A percentile compares a stretch with the other conserved stretches of the same genome.
These are phyloP conservation scores for Podosphaera fusca DNA, from an alignment of 2,329 filamentous ascomycete genomes.

Conservation along the genomic window DNA sequence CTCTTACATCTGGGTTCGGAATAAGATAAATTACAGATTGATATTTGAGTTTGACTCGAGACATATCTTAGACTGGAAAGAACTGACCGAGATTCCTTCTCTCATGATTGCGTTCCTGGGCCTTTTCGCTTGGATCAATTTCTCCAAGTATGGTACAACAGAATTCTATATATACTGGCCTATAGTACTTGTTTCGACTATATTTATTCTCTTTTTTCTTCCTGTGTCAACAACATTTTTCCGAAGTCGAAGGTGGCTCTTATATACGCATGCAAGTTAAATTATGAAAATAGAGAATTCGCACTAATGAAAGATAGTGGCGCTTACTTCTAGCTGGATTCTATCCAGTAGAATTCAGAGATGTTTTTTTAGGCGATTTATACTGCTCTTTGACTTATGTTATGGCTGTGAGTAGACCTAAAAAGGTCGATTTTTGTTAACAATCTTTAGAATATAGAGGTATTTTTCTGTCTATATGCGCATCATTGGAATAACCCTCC, in stretches of 20 bases:
- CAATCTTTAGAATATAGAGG: constrained; percentile 46
- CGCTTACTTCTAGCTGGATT: constrained; percentile 64
- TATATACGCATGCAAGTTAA: constrained; percentile 57
- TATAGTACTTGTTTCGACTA: constrained; percentile 50
- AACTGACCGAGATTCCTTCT: constrained; percentile 67
- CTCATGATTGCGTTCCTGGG: constrained; percentile 62
- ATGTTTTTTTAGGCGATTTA: constrained; percentile 95
- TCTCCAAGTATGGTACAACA: constrained; percentile 40
- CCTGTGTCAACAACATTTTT: constrained; percentile 55
- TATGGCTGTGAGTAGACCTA: constrained; percentile 41
- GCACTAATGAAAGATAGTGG: constrained; percentile 32
- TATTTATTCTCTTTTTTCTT: constrained; percentile 46
- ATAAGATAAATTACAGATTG: constrained; percentile 88
- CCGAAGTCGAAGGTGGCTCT: constrained; percentile 61
- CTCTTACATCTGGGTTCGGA: constrained; percentile 58
- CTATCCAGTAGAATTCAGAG: constrained; percentile 86
- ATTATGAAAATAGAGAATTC: background rate
- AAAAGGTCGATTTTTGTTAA: constrained; percentile 7
- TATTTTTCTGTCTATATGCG: constrained; percentile 92
- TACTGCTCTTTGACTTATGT: constrained; percentile 89
- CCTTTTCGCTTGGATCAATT: constrained; percentile 75
- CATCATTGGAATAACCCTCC: constrained; percentile 47
- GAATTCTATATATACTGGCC: constrained; percentile 70
- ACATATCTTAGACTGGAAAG: constrained; percentile 70
- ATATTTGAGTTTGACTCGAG: constrained; percentile 90